Evolutionary conservation across 2,329 filamentous ascomycete species (phyloP), one percentile per base, ranked within the genome.

Genomic region (Magnaporthales sp.): DNA sequence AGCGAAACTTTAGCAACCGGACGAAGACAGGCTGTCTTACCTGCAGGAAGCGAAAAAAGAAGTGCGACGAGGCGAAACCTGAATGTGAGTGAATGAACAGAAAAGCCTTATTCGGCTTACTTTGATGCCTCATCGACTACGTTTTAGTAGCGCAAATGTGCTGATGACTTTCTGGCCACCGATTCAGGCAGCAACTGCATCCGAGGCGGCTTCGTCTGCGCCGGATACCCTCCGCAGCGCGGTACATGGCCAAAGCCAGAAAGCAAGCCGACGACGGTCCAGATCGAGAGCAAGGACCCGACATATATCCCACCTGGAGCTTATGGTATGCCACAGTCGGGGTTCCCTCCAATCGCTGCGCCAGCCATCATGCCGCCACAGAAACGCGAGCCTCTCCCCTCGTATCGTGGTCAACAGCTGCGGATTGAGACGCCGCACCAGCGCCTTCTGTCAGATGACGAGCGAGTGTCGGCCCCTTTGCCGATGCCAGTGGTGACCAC

Each of bases 11-110:
- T 74, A 96, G 92, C 79, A 97, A 97, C 77, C 86, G 94, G 68
- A 97, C 94, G 24, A 98, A 98, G 80, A 97, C 93, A 10, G 93
- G 93, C 32, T 98, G 94, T 76, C 87, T 96, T 78, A 98, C 94
- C 6, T 98, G 94, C 76, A 86, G 94, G 68, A 87, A 87, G 75
- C 86, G 94, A 68, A 98, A 98, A 84, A 98, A 98, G 87, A 98
- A 98, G 79, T 98, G 95, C 75, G 94, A 98, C 75, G 95, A 98
- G 80, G 86, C 86, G 66, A 96, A 96, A 77, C 95, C 95, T 29
- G 88, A 92, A 77, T 98, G 95, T 96, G 83, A 83, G 91, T 82
- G 15, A 58, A 26, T 22, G 2, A 56, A 56, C n/a, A 13, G 4
- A 26, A 9, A 56, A 26, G 27, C 26, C 11, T 24, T 66, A 54